Evolutionary conservation across 73 alveolate genomes (phyloP), one percentile per base, ranked within the genome.

Genomic region (Uronychia setigera): DNA sequence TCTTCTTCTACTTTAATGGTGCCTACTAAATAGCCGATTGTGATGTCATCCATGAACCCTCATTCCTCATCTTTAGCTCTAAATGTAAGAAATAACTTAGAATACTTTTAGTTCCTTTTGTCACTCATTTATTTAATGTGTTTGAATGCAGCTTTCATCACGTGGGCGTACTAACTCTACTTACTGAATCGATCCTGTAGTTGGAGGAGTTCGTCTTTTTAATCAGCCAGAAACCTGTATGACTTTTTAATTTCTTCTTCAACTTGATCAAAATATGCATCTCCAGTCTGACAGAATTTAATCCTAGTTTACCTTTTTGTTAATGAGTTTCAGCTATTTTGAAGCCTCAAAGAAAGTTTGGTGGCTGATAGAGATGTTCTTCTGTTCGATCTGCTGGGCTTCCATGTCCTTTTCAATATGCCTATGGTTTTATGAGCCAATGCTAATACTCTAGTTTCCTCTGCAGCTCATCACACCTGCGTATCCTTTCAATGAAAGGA

Each of bases 1-100:
- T 90, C 93, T 85, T 96, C 98, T 33, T 96, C 99, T 25, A 89
- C 91, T 59, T 58, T 83, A 32, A 94, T 92, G 1, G 94, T 92
- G 25, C 99, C 99, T 31, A 94, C 96, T 46, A 96, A 89, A 78
- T 92, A 79, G 86, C 92, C 92, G 29, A 87, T 32, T 26, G 95
- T 92, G 74, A 85, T 81, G 30, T 92, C 94, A 29, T 88, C 88
- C 29, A 67, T 77, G 19, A 92, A 30, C 80, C 35, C 88, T 89
- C 84, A 76, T 67, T 85, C 86, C 27, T 74, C 67, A 19, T 75
- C 76, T 78, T 92, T 87, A 28, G 88, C 31, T 31, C 5, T 34
- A 26, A 78, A 29, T 77, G 58, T 13, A n/a, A 79, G 33, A 35
- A 28, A 0, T 58, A 33, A 32, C 57, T 34, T 9, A 57, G 67